phyloP scores from a whole-genome alignment of 352 stramenopile species.

The Pythium graminicola region DNA sequence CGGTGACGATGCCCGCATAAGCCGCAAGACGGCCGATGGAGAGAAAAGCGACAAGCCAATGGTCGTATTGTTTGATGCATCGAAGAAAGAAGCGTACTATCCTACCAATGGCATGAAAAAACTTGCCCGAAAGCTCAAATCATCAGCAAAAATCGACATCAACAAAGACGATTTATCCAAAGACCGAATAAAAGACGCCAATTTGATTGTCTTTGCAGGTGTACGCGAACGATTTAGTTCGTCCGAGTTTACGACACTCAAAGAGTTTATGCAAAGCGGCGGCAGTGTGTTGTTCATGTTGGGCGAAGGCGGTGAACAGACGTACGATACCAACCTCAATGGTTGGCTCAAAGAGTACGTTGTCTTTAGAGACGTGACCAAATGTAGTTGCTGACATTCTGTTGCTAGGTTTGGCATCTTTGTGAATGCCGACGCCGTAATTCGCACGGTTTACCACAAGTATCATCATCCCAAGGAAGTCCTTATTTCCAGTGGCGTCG shows the following conservation, averaged over 20 bases:
- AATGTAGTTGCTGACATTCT: background rate
- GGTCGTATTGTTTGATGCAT: conserved; percentile 86
- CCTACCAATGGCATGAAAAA: conserved; percentile 91
- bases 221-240: conserved; percentile 87
- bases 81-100: conserved; percentile 92
- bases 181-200: conserved; percentile 83
- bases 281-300: conserved; percentile 90
- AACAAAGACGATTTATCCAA: conserved; percentile 93
- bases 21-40: conserved; percentile 9
- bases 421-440: conserved; percentile 84
- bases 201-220: conserved; percentile 86
- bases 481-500: conserved; percentile 91
- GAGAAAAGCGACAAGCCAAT: conserved; percentile 16
- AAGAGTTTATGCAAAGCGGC: conserved; percentile 83
- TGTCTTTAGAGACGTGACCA: background rate
- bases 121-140: conserved; percentile 87
- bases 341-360: conserved; percentile 89
- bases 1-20: conserved; percentile 6
- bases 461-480: conserved; percentile 96
- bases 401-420: conserved; percentile 69
- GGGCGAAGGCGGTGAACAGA: conserved; percentile 87
- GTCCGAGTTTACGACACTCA: conserved; percentile 81
- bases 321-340: conserved; percentile 92
- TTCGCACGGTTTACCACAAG: conserved; percentile 94
- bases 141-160: conserved; percentile 83